These are phyloP conservation scores for Naganishia cerealis DNA, from an alignment of 1,284 basidiomycete genomes.

Conservation along the genomic window DNA sequence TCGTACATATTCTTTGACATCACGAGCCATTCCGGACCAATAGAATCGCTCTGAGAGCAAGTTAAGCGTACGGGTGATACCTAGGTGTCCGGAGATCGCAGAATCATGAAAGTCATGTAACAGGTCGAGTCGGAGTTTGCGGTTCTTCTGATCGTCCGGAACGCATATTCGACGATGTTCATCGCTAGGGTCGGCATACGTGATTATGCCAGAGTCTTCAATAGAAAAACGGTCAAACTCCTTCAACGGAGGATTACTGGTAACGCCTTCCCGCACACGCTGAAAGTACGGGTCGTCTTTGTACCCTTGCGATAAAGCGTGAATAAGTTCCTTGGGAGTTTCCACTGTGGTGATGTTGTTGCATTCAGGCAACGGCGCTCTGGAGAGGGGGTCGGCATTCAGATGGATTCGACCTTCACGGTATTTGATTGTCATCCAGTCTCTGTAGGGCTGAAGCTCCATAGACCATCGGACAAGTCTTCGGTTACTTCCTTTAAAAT, in stretches of 20 bases:
- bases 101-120: constrained; percentile 12
- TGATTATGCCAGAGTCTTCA: not conserved
- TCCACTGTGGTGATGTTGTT: constrained; percentile 1
- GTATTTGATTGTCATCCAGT: constrained; percentile 12
- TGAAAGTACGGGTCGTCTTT: not conserved
- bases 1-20: too few relatives aligned
- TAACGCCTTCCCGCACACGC: not conserved
- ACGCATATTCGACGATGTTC: constrained; percentile 6
- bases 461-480: constrained; percentile 21
- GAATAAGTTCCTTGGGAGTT: constrained; percentile 2
- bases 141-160: not conserved
- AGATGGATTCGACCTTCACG: constrained; percentile 13
- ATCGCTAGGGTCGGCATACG: constrained; percentile 5
- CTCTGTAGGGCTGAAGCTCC: constrained; percentile 13
- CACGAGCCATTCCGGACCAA: too few relatives aligned
- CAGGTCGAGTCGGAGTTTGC: not conserved
- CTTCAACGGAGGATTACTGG: not conserved
- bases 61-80: constrained; percentile 47
- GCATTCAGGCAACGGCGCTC: constrained; percentile 15
- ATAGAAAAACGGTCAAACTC: constrained; percentile 2
- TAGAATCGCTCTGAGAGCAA: too few relatives aligned
- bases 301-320: not conserved
- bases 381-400: constrained; percentile 29
- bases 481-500: too few relatives aligned
- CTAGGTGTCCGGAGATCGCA: constrained; percentile 41